Evolutionary conservation across 2,329 filamentous ascomycete species (phyloP).

Genomic region (Mollisiaceae sp.): DNA sequence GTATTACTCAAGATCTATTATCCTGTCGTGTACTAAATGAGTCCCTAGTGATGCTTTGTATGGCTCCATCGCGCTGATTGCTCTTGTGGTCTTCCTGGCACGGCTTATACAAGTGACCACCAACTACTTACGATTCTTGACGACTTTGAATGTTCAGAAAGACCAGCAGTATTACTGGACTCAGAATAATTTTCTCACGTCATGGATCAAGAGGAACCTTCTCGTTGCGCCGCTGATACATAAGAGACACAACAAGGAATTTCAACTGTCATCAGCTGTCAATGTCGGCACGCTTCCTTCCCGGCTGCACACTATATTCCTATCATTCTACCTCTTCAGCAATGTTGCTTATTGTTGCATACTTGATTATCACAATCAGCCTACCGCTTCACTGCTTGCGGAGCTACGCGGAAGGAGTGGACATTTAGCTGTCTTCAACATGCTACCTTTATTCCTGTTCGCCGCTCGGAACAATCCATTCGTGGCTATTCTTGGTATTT

Average conservation of each 20-base stretch:
- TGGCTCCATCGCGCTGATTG: slow-evolving; percentile 15
- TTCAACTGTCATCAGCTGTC: slow-evolving; percentile 67
- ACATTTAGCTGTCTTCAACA: slow-evolving; percentile 72
- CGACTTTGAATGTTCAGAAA: slow-evolving; percentile 13
- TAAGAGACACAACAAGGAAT: slow-evolving; percentile 76
- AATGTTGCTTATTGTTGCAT: slow-evolving; percentile 79
- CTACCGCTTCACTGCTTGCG: slow-evolving; percentile 53
- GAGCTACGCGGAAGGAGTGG: slow-evolving; percentile 65
- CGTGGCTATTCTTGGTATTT: slow-evolving; percentile 70
- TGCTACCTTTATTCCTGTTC: slow-evolving; percentile 74
- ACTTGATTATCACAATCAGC: slow-evolving; percentile 54
- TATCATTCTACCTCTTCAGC: slow-evolving; percentile 68
- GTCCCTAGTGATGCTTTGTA: slow-evolving; percentile 16
- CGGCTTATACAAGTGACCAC: slow-evolving; percentile 7
- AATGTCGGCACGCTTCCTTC: slow-evolving; percentile 77
- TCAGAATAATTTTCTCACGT: not conserved
- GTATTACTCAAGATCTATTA: slow-evolving; percentile 10
- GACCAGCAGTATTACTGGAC: slow-evolving; percentile 22
- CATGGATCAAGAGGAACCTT: slow-evolving; percentile 62
- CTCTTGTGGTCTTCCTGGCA: slow-evolving; percentile 15
- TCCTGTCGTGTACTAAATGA: not conserved
- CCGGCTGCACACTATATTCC: slow-evolving; percentile 72
- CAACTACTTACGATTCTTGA: slow-evolving; percentile 13
- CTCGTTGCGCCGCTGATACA: slow-evolving; percentile 72
- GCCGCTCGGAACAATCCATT: slow-evolving; percentile 79